Evolutionary conservation across 441 rosid species (phyloP).

Genomic region (Cnidoscolus chayamansa): DNA sequence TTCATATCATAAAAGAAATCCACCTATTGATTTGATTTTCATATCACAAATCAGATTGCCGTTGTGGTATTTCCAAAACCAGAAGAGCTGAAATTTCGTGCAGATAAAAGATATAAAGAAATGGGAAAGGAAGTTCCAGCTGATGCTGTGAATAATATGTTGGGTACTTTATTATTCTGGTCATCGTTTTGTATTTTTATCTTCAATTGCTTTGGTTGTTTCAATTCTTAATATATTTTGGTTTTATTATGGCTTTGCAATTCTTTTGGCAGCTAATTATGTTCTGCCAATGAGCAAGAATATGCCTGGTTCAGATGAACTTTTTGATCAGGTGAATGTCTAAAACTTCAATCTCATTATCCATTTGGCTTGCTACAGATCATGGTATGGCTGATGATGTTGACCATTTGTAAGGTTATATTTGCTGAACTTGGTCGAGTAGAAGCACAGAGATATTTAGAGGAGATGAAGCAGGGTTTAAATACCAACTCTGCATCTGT

Average conservation of each 20-base stretch:
- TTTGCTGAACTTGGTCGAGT: conserved; percentile 27
- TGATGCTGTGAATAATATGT: conserved; percentile 29
- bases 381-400: conserved; percentile 11
- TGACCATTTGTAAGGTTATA: conserved; percentile 24
- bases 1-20: neutral
- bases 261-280: conserved; percentile 27
- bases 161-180: conserved; percentile 22
- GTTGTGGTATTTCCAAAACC: conserved; percentile 34
- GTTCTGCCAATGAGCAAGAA: conserved; percentile 32
- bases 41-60: conserved; percentile 24
- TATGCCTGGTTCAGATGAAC: conserved; percentile 28
- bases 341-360: neutral
- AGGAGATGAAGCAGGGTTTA: conserved; percentile 29
- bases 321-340: conserved; percentile 28
- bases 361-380: neutral
- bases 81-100: conserved; percentile 26
- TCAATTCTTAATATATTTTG: neutral
- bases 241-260: neutral
- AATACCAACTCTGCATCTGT: conserved; percentile 18
- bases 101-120: conserved; percentile 31
- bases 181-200: neutral
- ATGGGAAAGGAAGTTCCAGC: conserved; percentile 38
- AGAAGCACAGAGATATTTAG: conserved; percentile 27
- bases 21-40: neutral
- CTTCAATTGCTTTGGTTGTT: neutral